Evolutionary conservation across 164 flowering plant genomes (phyloP).

Genomic region (Vitis labrusca): DNA sequence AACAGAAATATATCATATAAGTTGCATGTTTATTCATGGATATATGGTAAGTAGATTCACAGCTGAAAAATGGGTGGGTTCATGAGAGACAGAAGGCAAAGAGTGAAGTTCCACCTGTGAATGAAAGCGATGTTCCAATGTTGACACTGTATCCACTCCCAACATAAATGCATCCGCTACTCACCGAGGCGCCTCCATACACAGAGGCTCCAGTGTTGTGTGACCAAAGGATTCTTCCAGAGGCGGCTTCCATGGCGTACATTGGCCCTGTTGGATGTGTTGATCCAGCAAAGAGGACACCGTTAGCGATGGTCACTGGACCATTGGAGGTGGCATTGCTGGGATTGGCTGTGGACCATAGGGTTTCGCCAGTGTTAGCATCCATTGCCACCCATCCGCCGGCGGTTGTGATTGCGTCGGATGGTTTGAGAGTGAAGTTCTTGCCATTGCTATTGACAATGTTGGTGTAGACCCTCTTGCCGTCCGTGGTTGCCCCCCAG

Average conservation of each 20-base stretch:
- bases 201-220: slow-evolving; percentile 38
- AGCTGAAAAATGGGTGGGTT: neutral
- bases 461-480: slow-evolving; percentile 39
- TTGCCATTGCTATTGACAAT: slow-evolving; percentile 26
- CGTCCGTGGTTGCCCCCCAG: slow-evolving; percentile 55
- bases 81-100: slow-evolving; percentile 22
- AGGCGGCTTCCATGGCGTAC: slow-evolving; percentile 34
- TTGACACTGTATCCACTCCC: slow-evolving; percentile 35
- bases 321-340: slow-evolving; percentile 24
- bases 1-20: no score
- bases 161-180: slow-evolving; percentile 37
- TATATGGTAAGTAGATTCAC: no score
- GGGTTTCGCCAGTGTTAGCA: slow-evolving; percentile 28
- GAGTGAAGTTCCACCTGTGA: slow-evolving; percentile 28
- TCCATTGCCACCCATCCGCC: slow-evolving; percentile 55
- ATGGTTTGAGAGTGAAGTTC: slow-evolving; percentile 40
- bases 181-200: slow-evolving; percentile 37
- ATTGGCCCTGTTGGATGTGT: slow-evolving; percentile 24
- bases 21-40: no score
- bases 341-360: slow-evolving; percentile 42
- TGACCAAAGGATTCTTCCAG: slow-evolving; percentile 43
- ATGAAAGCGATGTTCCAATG: slow-evolving; percentile 9
- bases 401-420: slow-evolving; percentile 19
- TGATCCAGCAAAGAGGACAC: slow-evolving; percentile 42
- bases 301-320: slow-evolving; percentile 38